phyloP scores from a whole-genome alignment of 2,329 filamentous ascomycete species.

The Colletotrichum graminicola region DNA sequence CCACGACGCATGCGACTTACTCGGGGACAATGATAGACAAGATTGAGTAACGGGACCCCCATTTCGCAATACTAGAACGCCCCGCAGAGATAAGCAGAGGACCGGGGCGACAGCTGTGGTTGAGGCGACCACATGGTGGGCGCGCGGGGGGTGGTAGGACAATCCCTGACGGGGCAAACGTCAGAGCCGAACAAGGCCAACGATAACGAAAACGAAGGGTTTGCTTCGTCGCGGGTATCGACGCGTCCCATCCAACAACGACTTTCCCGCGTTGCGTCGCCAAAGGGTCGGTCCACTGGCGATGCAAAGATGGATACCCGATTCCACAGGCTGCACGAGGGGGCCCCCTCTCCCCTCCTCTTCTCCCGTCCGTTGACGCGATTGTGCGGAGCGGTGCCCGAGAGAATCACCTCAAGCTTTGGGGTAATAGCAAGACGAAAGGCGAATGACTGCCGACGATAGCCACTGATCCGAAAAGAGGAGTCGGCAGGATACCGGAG shows the following conservation, averaged over 20 bases:
- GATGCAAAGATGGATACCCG: slow-evolving; percentile 4
- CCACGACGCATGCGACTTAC: slow-evolving; percentile 33
- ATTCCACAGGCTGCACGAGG: neutral
- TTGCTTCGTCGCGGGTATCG: neutral
- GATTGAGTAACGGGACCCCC: slow-evolving; percentile 6
- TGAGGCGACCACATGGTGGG: slow-evolving; percentile 33
- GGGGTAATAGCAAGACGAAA: slow-evolving; percentile 26
- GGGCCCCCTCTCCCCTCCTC: too few relatives aligned
- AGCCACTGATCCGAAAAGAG: slow-evolving; percentile 32
- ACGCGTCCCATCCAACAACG: neutral
- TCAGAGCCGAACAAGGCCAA: slow-evolving; percentile 35
- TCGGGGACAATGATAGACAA: slow-evolving; percentile 36
- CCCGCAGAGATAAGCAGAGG: slow-evolving; percentile 40
- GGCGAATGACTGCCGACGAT: slow-evolving; percentile 16
- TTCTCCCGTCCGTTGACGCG: neutral
- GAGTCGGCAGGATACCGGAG: neutral
- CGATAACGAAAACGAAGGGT: slow-evolving; percentile 28
- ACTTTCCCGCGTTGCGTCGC: slow-evolving; percentile 19
- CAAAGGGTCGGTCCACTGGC: slow-evolving; percentile 5
- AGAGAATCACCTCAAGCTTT: slow-evolving; percentile 38
- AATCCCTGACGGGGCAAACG: slow-evolving; percentile 25
- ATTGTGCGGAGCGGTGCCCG: neutral
- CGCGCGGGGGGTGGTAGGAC: slow-evolving; percentile 15
- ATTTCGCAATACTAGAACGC: slow-evolving; percentile 4
- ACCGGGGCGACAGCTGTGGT: slow-evolving; percentile 25